Evolutionary conservation across 75 land plant species (phyloP).

Genomic region (Gnetum montanum): DNA sequence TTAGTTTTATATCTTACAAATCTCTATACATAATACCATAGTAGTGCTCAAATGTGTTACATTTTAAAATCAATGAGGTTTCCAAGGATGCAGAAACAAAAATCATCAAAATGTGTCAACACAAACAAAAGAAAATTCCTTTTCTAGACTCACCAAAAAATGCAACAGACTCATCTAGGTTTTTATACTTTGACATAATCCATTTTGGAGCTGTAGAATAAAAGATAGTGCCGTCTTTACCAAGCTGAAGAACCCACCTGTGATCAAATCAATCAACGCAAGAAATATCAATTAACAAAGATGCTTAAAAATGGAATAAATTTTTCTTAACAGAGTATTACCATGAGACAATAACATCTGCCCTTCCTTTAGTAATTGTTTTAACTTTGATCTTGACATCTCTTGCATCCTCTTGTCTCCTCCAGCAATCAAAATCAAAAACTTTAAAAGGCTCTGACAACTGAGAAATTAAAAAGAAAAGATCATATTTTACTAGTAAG

Average conservation of each 20-base stretch:
- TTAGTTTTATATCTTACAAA: no score
- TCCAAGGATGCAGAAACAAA: no score
- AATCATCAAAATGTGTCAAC: no score
- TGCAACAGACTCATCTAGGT: background rate
- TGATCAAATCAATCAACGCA: background rate
- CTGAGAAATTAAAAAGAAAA: conserved; percentile 28
- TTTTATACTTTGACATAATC: conserved; percentile 20
- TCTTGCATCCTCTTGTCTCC: conserved; percentile 48
- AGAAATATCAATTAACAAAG: background rate
- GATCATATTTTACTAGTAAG: no score
- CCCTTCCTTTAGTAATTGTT: conserved; percentile 40
- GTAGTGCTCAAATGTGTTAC: no score
- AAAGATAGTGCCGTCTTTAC: conserved; percentile 62
- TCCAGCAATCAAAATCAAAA: conserved; percentile 84
- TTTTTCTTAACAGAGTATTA: conserved; percentile 16
- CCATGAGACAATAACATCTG: conserved; percentile 85
- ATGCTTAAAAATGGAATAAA: background rate
- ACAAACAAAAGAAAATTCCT: no score
- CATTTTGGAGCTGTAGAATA: conserved; percentile 87
- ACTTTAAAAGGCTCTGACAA: conserved; percentile 85
- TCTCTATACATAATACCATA: no score
- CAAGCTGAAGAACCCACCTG: conserved; percentile 97
- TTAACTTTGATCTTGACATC: conserved; percentile 30
- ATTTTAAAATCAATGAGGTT: no score
- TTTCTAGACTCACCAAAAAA: conserved; percentile 11